A percentile compares a stretch with the other conserved stretches of the same genome.
phyloP scores from a whole-genome alignment of 345 rosid species.

The Ailanthus altissimus region DNA sequence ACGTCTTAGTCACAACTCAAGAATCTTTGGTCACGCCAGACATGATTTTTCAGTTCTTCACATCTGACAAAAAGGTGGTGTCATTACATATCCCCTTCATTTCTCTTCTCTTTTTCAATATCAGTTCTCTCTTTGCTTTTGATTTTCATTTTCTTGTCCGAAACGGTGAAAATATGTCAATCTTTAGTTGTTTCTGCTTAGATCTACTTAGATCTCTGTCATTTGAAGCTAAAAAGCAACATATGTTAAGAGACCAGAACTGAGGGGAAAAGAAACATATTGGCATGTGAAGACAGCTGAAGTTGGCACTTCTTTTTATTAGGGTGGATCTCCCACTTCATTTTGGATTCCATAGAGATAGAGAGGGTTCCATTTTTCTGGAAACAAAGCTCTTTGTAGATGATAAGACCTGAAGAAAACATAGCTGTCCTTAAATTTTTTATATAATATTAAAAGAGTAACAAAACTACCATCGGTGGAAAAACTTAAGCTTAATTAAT shows the following conservation, averaged over 20 bases:
- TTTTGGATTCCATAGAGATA: background rate
- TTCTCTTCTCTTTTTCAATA: background rate
- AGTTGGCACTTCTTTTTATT: background rate
- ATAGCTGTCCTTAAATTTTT: conserved; percentile 7
- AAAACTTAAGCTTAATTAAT: background rate
- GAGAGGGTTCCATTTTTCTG: conserved; percentile 18
- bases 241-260: background rate
- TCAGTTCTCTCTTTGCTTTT: background rate
- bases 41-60: conserved; percentile 38
- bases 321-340: conserved; percentile 7
- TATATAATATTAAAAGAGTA: background rate
- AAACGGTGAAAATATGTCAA: background rate
- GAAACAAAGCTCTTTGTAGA: conserved; percentile 18
- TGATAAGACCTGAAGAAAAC: background rate
- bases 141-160: background rate
- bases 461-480: background rate
- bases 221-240: conserved; percentile 5
- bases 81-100: conserved; percentile 28
- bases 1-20: conserved; percentile 18
- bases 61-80: conserved; percentile 29
- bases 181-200: background rate
- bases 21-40: conserved; percentile 51
- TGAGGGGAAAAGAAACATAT: background rate
- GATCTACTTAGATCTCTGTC: background rate
- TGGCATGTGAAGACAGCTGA: background rate